A percentile compares a stretch with the other conserved stretches of the same genome.
These are phyloP conservation scores for Entoloma clypeatum DNA, from an alignment of 1,284 basidiomycete genomes.

Conservation along the genomic window DNA sequence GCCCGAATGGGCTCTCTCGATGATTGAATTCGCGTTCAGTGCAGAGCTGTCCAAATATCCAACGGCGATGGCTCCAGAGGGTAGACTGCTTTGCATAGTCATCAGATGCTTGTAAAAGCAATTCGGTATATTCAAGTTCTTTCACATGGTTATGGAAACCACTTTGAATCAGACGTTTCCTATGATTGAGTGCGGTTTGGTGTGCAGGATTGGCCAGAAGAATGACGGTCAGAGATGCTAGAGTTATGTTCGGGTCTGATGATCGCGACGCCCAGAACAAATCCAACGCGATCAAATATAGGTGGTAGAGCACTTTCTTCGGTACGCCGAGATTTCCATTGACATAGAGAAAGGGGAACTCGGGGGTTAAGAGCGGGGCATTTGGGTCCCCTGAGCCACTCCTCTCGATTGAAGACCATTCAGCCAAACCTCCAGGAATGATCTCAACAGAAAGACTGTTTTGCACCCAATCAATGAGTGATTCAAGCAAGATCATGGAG, in stretches of 20 bases:
- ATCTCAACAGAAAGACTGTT: constrained; percentile 43
- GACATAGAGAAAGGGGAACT: constrained; percentile 50
- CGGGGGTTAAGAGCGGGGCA: constrained; percentile 21
- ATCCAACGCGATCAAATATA: constrained; percentile 44
- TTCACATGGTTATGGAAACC: constrained; percentile 31
- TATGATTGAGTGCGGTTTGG: constrained; percentile 56
- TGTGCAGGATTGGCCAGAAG: constrained; percentile 66
- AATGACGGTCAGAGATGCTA: constrained; percentile 42
- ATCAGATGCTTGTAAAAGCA: constrained; percentile 45
- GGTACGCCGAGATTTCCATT: constrained; percentile 65
- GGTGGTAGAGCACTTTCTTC: constrained; percentile 46
- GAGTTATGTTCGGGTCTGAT: constrained; percentile 15
- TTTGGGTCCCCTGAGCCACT: constrained; percentile 20
- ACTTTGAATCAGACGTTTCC: constrained; percentile 47
- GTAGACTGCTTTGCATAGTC: constrained; percentile 60
- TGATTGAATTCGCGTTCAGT: constrained; percentile 17
- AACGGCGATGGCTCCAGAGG: constrained; percentile 65
- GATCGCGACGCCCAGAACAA: constrained; percentile 31
- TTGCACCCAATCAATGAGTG: neutral
- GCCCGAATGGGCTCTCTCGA: too few relatives aligned
- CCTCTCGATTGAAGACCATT: constrained; percentile 30
- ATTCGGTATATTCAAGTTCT: constrained; percentile 47
- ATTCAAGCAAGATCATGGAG: too few relatives aligned
- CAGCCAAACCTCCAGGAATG: constrained; percentile 42
- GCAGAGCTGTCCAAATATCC: constrained; percentile 44